Base-by-base conservation (phyloP, 345 rosid genomes). In the Gossypium sturtianum region DNA sequence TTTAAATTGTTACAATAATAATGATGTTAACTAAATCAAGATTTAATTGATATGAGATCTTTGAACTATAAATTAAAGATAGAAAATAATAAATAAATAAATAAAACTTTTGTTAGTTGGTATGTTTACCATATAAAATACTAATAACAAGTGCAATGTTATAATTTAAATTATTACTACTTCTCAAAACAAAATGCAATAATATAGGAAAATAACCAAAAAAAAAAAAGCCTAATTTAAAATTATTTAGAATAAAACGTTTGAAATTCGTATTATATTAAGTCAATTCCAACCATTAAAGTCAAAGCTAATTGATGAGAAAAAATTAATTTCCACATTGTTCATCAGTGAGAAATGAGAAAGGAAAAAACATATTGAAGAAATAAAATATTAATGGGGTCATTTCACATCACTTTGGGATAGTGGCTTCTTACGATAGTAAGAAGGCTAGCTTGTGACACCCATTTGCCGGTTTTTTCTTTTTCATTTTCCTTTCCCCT, bases 381-480 rank as follows among this genome's bases (percentile, higher is more conserved):
- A 27, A 10, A 27, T 69, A 51, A 16, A 69, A 52, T 17, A 70
- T 0, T 52, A 52, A 70, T 70, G 73, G 73, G 47, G 73, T 70
- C 73, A 51, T 12, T 51, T 69, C 72, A 70, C 60, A 51, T 29
- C 73, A 11, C 73, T n/a, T 29, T 29, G 61, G 47, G 73, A 52
- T 27, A 70, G 73, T 70, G 73, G 17, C 52, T 29, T 70, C 73
- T 70, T 70, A 70, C 73, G 73, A 70, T 1, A 17, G 73, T 70
- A 70, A 70, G 73, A 70, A 70, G 73, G 27, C 61, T 52, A 70
- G 47, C 57, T 70, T 52, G 73, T 29, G 73, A 70, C 73, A 52
- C 61, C 73, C 72, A 51, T 51, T 69, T 69, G 58, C 23, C 13
- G 2, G 17, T 51, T 9, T 0, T 49, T 49, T 12, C 49, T 49